Evolutionary conservation across 768 basidiomycete genomes (phyloP), one percentile per base, ranked within the genome.

Genomic region (Naematelia aurantialba): DNA sequence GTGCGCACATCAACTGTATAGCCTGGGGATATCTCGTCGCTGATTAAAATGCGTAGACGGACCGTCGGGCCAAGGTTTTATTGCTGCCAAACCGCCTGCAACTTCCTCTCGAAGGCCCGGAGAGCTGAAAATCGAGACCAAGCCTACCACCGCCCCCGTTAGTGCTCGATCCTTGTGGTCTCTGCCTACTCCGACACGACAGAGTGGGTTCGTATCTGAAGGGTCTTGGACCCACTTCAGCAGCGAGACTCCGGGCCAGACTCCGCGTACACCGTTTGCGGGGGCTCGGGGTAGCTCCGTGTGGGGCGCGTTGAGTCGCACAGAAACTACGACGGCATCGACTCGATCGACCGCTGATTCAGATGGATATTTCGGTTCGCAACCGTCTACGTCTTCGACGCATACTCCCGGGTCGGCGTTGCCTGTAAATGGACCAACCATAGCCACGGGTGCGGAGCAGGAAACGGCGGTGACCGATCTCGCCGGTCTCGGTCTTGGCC

Each of bases 161-260:
- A 64, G 52, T 39, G 34, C 50, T 10, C 52, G 58, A 52, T 62
- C 62, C 0, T 45, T 58, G n/a, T 74, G 72, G 72, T 59, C 61
- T 2, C 31, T 74, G 10, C 63, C 63, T 4, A 74, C 69, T 2
- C 72, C 72, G 4, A 62, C 53, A n/a, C 47, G 59, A n/a, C 34
- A 58, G 11, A 24, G 26, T 26, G 58, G 44, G 2, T 42, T 47
- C 13, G 30, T 21, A 10, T n/a, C 52, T 34, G 27, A 19, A 11
- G 45, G 34, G 45, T 52, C 63, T 1, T 74, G 72, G 72, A 65
- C 67, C 11, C 59, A 61, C 45, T 74, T 74, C 50, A 66, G 66
- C n/a, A 34, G 56, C 8, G 29, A 59, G 3, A 62, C 71, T 0
- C 66, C 71, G 31, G 45, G 48, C 5, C 39, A n/a, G 21, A 59